Evolutionary conservation across 1,284 basidiomycete species (phyloP).

Genomic region (Pseudozyma hubeiensis): DNA sequence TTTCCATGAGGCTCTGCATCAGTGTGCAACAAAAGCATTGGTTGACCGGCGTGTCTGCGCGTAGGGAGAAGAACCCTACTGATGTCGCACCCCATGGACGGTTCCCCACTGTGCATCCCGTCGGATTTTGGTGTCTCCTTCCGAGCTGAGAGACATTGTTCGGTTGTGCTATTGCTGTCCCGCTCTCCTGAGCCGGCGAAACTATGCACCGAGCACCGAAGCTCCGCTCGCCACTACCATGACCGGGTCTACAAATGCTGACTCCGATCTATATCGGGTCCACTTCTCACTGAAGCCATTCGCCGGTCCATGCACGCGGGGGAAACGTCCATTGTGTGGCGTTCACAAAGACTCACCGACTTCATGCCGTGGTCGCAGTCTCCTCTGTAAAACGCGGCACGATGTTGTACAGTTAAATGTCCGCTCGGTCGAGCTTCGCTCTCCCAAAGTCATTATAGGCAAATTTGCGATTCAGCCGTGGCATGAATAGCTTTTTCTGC

Average conservation of each 20-base stretch:
- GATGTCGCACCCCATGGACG: background rate
- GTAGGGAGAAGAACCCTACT: no score
- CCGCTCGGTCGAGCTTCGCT: slow-evolving; percentile 28
- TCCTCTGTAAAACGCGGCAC: no score
- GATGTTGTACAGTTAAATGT: slow-evolving; percentile 1
- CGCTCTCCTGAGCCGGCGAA: slow-evolving; percentile 9
- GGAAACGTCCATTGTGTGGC: background rate
- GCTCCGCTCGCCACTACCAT: background rate
- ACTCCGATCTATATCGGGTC: no score
- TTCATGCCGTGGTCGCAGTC: background rate
- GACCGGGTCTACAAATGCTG: no score
- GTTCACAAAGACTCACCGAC: background rate
- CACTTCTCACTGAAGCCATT: background rate
- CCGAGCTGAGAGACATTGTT: background rate
- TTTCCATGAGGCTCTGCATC: background rate
- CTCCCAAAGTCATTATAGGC: background rate
- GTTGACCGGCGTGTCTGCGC: background rate
- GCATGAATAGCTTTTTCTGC: background rate
- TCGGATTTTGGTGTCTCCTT: background rate
- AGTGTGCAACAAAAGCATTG: background rate
- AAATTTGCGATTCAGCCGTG: background rate
- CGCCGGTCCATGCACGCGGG: no score
- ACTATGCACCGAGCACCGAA: slow-evolving; percentile 19
- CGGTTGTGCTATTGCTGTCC: background rate
- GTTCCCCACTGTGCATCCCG: background rate